Percentiles rank a stretch among this genome's conserved stretches.
phyloP scores from a whole-genome alignment of 192 early-diverging fungal genomes.

The Entomortierella lignicola region DNA sequence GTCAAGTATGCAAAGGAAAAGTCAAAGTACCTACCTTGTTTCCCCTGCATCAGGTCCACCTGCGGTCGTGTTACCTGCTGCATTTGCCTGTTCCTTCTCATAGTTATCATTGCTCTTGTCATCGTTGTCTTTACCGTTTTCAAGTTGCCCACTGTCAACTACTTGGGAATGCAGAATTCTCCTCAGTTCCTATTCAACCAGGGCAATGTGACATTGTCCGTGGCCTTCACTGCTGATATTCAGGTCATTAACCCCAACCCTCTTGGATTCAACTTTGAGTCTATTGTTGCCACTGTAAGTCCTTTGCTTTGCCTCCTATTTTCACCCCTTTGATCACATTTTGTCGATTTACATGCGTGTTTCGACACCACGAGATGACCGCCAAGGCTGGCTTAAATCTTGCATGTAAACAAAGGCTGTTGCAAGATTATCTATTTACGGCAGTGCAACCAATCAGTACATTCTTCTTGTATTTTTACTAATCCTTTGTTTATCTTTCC shows the following conservation, averaged over 20 bases:
- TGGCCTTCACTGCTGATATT: conserved; percentile 51
- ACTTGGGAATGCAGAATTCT: conserved; percentile 17
- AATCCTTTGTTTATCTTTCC: background rate
- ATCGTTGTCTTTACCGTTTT: conserved; percentile 57
- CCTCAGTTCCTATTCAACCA: conserved; percentile 24
- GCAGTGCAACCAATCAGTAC: background rate
- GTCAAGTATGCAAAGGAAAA: conserved; percentile 47
- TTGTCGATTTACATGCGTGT: too few species aligned
- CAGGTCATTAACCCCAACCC: conserved; percentile 62
- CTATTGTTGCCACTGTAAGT: conserved; percentile 62
- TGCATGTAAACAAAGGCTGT: too few species aligned
- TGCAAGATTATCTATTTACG: too few species aligned
- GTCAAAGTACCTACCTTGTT: conserved; percentile 43
- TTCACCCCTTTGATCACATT: too few species aligned
- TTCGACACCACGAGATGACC: too few species aligned
- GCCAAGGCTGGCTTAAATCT: too few species aligned
- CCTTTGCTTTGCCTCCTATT: background rate
- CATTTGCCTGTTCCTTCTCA: conserved; percentile 51
- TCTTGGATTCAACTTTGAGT: conserved; percentile 57
- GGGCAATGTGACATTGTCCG: conserved; percentile 31
- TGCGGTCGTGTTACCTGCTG: conserved; percentile 61
- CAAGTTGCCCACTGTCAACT: conserved; percentile 57
- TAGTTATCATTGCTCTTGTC: conserved; percentile 49
- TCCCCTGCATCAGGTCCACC: conserved; percentile 54
- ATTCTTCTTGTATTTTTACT: background rate